Evolutionary conservation across 75 land plant species (phyloP).

Genomic region (Pinus tabuliformis): DNA sequence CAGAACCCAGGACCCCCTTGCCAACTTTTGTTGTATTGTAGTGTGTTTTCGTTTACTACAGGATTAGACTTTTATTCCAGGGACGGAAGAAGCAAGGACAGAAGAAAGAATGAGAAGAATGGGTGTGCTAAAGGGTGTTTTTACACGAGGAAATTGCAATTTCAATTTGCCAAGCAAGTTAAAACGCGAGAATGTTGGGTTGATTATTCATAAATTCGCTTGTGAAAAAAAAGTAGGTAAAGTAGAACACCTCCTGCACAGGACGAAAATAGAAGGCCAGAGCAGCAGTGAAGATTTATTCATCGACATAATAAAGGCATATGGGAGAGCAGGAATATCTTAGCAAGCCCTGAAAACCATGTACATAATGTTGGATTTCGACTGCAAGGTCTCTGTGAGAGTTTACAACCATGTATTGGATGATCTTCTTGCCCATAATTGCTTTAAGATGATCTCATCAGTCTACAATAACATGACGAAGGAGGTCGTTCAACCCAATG

Average conservation of each 20-base stretch:
- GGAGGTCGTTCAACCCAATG: slow-evolving; percentile 55
- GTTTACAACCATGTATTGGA: too few species aligned
- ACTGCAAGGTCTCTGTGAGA: slow-evolving; percentile 36
- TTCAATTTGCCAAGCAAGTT: too few species aligned
- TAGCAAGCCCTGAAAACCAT: slow-evolving; percentile 47
- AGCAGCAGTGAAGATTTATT: slow-evolving; percentile 34
- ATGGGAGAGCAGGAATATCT: slow-evolving; percentile 18
- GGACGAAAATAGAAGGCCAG: slow-evolving; percentile 39
- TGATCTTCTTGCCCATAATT: slow-evolving; percentile 37
- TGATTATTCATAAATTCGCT: slow-evolving; percentile 43
- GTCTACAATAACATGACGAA: slow-evolving; percentile 52
- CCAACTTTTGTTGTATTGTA: too few species aligned
- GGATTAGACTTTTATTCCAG: too few species aligned
- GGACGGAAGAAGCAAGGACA: too few species aligned
- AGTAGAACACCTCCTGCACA: slow-evolving; percentile 41
- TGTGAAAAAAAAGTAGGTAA: slow-evolving; percentile 15
- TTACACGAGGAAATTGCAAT: too few species aligned
- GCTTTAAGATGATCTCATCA: slow-evolving; percentile 43
- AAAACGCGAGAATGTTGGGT: too few species aligned
- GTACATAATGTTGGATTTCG: slow-evolving; percentile 47
- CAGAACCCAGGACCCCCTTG: too few species aligned
- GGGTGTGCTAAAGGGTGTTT: too few species aligned
- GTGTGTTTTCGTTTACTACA: too few species aligned
- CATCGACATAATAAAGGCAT: slow-evolving; percentile 26
- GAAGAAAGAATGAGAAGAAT: too few species aligned